These are phyloP conservation scores for Pestalotiopsis sp. DNA, from an alignment of 2,329 filamentous ascomycete species.

Conservation along the genomic window DNA sequence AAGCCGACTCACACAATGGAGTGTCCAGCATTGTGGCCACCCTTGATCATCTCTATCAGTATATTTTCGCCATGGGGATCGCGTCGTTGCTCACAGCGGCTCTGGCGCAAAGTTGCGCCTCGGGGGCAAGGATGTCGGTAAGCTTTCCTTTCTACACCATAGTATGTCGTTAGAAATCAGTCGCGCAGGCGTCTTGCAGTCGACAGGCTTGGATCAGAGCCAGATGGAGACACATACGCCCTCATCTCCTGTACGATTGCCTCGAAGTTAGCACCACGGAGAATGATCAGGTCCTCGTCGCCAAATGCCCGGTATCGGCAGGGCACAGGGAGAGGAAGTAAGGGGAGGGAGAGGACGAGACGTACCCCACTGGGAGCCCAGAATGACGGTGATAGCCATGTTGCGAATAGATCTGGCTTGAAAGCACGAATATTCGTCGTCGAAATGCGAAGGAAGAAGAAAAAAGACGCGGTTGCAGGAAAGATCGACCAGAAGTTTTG, in stretches of 20 bases:
- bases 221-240: conserved; percentile 6
- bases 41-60: background rate
- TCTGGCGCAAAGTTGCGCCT: conserved; percentile 9
- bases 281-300: background rate
- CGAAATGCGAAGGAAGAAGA: background rate
- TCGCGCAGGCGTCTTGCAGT: background rate
- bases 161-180: background rate
- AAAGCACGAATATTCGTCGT: background rate
- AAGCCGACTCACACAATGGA: conserved; percentile 13
- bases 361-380: conserved; percentile 15
- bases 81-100: conserved; percentile 11
- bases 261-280: background rate
- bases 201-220: background rate
- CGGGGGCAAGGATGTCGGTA: background rate
- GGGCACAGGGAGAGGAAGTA: background rate
- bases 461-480: conserved; percentile 1
- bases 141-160: conserved; percentile 9
- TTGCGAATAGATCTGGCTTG: conserved; percentile 3
- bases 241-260: conserved; percentile 4
- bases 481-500: background rate
- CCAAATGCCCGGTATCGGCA: background rate
- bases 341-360: conserved; percentile 3
- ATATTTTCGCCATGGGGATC: background rate
- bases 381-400: conserved; percentile 8
- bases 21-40: conserved; percentile 16